These are phyloP conservation scores for Cryptococcus deneoformans DNA, from an alignment of 1,284 basidiomycete species.

Conservation along the genomic window DNA sequence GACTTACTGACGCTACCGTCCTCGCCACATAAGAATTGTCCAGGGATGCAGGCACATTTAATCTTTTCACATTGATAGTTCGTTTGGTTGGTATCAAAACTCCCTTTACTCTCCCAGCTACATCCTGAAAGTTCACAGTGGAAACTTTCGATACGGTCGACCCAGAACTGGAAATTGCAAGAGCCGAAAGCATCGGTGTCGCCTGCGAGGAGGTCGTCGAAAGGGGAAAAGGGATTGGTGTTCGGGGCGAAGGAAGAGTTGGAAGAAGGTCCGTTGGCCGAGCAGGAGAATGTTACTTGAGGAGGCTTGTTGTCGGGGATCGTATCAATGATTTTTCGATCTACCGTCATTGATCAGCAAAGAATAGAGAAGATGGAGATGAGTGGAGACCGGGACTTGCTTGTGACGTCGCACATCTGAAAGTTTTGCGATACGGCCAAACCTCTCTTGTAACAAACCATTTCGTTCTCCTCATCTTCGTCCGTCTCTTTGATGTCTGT, in stretches of 20 bases:
- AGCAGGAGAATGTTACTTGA: conserved; percentile 93
- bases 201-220: neutral
- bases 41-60: conserved; percentile 86
- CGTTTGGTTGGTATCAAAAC: conserved; percentile 64
- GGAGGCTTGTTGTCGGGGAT: conserved; percentile 77
- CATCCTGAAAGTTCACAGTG: conserved; percentile 76
- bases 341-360: conserved; percentile 45
- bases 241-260: conserved; percentile 17
- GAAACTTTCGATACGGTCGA: conserved; percentile 88
- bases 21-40: conserved; percentile 91
- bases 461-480: conserved; percentile 59
- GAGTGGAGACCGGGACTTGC: conserved; percentile 54
- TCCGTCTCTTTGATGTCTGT: conserved; percentile 49
- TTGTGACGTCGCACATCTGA: conserved; percentile 98
- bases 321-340: conserved; percentile 85
- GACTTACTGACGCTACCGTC: conserved; percentile 84
- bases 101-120: conserved; percentile 41
- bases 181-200: conserved; percentile 43
- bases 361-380: neutral
- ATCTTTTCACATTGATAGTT: conserved; percentile 76
- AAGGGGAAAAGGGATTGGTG: neutral
- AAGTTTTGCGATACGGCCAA: conserved; percentile 88
- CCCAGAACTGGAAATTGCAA: conserved; percentile 98
- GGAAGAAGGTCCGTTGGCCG: conserved; percentile 38
- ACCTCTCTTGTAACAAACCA: conserved; percentile 92